These are phyloP conservation scores for Cryptomeria japonica DNA, from an alignment of 75 land plant species.

Conservation along the genomic window DNA sequence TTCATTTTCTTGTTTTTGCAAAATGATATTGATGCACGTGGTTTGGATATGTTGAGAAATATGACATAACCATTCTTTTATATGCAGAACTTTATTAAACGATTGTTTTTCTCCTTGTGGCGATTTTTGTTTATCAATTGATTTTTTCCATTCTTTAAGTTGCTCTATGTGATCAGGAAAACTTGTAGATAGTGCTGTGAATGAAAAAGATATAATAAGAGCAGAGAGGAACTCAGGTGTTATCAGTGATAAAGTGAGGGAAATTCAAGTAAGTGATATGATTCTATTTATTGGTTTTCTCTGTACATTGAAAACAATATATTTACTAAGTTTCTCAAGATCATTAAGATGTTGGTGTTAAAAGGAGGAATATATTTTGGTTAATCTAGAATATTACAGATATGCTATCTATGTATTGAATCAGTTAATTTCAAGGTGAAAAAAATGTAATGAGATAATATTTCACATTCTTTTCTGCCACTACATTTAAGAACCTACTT, in stretches of 20 bases:
- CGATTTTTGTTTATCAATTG: neutral
- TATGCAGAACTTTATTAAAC: neutral
- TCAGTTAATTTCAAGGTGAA: neutral
- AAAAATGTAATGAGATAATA: neutral
- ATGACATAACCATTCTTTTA: neutral
- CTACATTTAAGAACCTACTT: too few species aligned
- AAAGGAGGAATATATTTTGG: neutral
- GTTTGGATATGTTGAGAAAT: neutral
- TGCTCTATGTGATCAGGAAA: constrained; percentile 49
- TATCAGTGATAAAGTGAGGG: constrained; percentile 74
- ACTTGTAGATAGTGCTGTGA: constrained; percentile 39
- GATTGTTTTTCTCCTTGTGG: neutral
- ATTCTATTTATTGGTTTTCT: neutral
- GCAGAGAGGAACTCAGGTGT: constrained; percentile 84
- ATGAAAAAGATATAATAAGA: constrained; percentile 71
- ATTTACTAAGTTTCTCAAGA: neutral
- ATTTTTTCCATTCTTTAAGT: neutral
- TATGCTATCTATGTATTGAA: too few species aligned
- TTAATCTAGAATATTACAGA: constrained; percentile 4
- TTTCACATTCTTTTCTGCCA: neutral
- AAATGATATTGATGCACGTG: neutral
- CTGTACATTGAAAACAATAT: neutral
- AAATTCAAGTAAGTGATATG: constrained; percentile 70
- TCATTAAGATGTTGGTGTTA: constrained; percentile 1
- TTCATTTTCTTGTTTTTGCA: neutral